A percentile compares a stretch with the other conserved stretches of the same genome.
phyloP scores from a whole-genome alignment of 2,329 filamentous ascomycete species.

The Pseudogymnoascus sp. region DNA sequence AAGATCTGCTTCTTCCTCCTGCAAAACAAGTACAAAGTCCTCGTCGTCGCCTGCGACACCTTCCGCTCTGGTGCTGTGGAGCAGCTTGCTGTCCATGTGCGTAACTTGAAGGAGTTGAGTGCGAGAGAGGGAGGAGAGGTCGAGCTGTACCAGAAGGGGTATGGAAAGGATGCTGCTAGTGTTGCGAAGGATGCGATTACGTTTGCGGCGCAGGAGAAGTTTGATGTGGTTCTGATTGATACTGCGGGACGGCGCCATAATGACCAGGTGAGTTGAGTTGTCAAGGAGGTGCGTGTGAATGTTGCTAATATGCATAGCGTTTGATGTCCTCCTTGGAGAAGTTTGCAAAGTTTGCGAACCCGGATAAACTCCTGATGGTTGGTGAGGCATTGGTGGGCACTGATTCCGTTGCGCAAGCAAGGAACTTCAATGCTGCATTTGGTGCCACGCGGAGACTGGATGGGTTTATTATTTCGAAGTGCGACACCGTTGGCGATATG shows the following conservation, averaged over 20 bases:
- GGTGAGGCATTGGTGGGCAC: slow-evolving; percentile 82
- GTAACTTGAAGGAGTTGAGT: slow-evolving; percentile 83
- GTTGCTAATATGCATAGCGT: slow-evolving; percentile 34
- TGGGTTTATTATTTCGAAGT: slow-evolving; percentile 97
- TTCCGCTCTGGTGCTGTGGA: slow-evolving; percentile 97
- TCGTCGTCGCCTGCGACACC: slow-evolving; percentile 91
- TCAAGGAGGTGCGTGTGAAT: neutral
- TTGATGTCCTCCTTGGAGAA: slow-evolving; percentile 97
- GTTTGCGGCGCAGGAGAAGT: slow-evolving; percentile 64
- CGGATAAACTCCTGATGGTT: slow-evolving; percentile 99
- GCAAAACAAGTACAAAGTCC: slow-evolving; percentile 92
- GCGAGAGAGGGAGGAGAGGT: slow-evolving; percentile 75
- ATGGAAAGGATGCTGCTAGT: slow-evolving; percentile 92
- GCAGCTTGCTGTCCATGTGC: slow-evolving; percentile 89
- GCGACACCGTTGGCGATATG: slow-evolving; percentile 99
- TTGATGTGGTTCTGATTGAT: slow-evolving; percentile 93
- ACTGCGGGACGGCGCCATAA: slow-evolving; percentile 93
- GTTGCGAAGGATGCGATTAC: slow-evolving; percentile 91
- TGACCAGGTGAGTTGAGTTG: slow-evolving; percentile 46
- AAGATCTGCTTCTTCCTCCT: slow-evolving; percentile 98
- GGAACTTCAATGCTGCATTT: slow-evolving; percentile 93
- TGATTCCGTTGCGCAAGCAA: slow-evolving; percentile 88
- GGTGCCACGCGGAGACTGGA: slow-evolving; percentile 73
- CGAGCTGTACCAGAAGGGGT: slow-evolving; percentile 92
- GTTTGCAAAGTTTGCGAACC: slow-evolving; percentile 90